These are phyloP conservation scores for Mrakiaceae sp. DNA, from an alignment of 1,284 basidiomycete genomes.

Conservation along the genomic window DNA sequence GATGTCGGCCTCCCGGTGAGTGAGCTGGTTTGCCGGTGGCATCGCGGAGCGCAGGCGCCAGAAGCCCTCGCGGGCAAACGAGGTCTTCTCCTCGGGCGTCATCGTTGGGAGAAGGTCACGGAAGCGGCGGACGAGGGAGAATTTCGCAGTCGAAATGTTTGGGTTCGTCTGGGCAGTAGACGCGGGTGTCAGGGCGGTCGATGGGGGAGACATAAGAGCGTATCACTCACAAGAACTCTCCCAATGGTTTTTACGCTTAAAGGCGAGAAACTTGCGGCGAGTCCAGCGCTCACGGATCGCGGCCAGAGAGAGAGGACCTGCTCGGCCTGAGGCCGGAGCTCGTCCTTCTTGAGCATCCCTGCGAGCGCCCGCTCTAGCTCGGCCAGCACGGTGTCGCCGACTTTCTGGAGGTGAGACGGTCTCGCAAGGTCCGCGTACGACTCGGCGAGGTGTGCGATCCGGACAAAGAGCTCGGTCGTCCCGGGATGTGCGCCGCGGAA, in stretches of 20 bases:
- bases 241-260: no score
- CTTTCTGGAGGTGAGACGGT: slow-evolving; percentile 20
- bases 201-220: background rate
- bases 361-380: slow-evolving; percentile 53
- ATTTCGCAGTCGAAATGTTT: slow-evolving; percentile 54
- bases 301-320: slow-evolving; percentile 18
- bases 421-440: background rate
- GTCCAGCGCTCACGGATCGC: slow-evolving; percentile 1
- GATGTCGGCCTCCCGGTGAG: slow-evolving; percentile 50
- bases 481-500: slow-evolving; percentile 4
- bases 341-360: slow-evolving; percentile 35
- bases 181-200: background rate
- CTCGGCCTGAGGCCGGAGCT: slow-evolving; percentile 27
- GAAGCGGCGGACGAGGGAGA: slow-evolving; percentile 55
- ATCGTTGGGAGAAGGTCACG: slow-evolving; percentile 37
- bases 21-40: slow-evolving; percentile 32
- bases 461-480: slow-evolving; percentile 23
- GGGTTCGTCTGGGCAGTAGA: slow-evolving; percentile 31
- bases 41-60: slow-evolving; percentile 72
- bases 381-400: slow-evolving; percentile 43
- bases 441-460: slow-evolving; percentile 21
- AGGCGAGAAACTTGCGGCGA: no score
- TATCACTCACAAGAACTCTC: slow-evolving; percentile 4
- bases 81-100: slow-evolving; percentile 34
- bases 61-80: slow-evolving; percentile 51